These are phyloP conservation scores for Benincasa hispida DNA, from an alignment of 306 rosid species.

Conservation along the genomic window DNA sequence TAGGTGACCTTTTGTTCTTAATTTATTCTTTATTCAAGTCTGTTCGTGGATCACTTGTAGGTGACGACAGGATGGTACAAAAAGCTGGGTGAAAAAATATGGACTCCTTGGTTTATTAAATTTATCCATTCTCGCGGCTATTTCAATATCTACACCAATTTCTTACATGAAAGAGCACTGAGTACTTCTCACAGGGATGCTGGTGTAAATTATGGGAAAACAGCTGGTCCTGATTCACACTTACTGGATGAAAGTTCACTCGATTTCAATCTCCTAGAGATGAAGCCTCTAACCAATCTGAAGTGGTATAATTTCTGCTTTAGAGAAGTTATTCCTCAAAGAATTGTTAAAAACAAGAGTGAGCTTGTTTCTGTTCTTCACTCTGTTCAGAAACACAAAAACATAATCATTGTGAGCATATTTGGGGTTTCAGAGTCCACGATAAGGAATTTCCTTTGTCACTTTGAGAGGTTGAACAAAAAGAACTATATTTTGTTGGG, in stretches of 20 bases:
- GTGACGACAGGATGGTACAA: conserved; percentile 92
- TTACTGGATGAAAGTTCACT: conserved; percentile 50
- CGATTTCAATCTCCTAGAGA: conserved; percentile 48
- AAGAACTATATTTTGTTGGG: conserved; percentile 52
- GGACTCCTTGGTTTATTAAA: conserved; percentile 99
- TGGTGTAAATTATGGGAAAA: conserved; percentile 90
- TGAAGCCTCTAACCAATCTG: conserved; percentile 52
- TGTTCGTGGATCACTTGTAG: conserved; percentile 30
- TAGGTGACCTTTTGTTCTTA: conserved; percentile 1
- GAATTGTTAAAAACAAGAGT: conserved; percentile 31
- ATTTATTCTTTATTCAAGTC: not conserved
- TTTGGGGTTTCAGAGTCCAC: conserved; percentile 36
- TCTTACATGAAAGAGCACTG: conserved; percentile 67
- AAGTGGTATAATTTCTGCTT: conserved; percentile 95
- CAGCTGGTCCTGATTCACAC: conserved; percentile 90
- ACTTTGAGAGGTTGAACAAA: conserved; percentile 68
- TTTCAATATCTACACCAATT: conserved; percentile 67
- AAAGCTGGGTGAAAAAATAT: conserved; percentile 82
- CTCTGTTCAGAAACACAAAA: conserved; percentile 30
- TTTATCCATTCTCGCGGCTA: conserved; percentile 75
- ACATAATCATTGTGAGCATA: conserved; percentile 42
- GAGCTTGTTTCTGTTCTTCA: conserved; percentile 57
- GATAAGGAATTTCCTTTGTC: conserved; percentile 58
- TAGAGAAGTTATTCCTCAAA: conserved; percentile 57
- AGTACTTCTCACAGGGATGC: conserved; percentile 94